Base-by-base conservation (phyloP, 2,329 filamentous ascomycete genomes). In the Fusarium coffeatum region DNA sequence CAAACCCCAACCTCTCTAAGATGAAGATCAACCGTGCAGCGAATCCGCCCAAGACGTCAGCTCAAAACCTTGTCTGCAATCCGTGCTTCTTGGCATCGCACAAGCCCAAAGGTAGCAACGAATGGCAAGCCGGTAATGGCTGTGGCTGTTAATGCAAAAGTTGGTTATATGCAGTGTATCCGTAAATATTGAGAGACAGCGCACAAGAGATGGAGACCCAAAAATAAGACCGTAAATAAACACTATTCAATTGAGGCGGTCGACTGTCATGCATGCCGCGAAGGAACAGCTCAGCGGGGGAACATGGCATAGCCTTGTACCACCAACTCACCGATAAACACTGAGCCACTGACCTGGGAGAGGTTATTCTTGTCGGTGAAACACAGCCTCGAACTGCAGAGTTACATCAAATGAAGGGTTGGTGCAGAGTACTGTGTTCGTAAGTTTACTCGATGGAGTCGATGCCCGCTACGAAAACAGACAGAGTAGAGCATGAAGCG, bases 141-240 rank as follows among this genome's bases (percentile, higher is more conserved):
- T 34, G 63, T 66, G 63, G 63, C 63, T 64, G 63, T 66, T 66
- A 66, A 66, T 66, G 63, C 63, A 45, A 42, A 41, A 41, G 54
- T 30, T 41, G 45, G 30, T 40, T 48, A 40, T 40, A 49, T 56
- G 53, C 11, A 50, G 30, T 51, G 34, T 37, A 37, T 37, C 34
- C 34, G 34, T n/a, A 37, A 37, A 37, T 37, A 37, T 27, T 37
- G 22, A 50, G 48, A 41, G 49, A 65, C 62, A 65, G 37, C 62
- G 47, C 62, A 65, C 61, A 50, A 32, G 25, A 37, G 34, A 37
- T 37, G 18, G 16, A 20, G 28, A 37, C 54, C 54, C 32, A 56
- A 56, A 49, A 56, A 49, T 56, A 51, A 41, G 43, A 27, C 54
- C 54, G 32, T 56, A 56, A 48, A 34, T 37, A 56, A 48, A 56